Evolutionary conservation across 345 rosid genomes (phyloP), one percentile per base, ranked within the genome.

Genomic region (Populus davidiana): DNA sequence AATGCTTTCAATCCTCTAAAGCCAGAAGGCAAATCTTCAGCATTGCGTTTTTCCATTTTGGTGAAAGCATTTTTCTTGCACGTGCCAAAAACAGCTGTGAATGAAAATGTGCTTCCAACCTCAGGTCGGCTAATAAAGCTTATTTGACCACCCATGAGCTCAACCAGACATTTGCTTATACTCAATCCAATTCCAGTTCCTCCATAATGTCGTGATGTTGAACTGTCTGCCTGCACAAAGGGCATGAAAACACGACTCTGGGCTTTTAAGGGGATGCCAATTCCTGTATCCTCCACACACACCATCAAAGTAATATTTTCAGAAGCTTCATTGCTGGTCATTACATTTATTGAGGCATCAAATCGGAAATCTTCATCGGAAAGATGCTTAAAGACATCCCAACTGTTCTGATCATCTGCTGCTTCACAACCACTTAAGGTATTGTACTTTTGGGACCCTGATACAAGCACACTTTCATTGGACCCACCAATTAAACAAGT

Each of bases 131-230:
- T 96, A 73, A 91, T 79, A 77, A 93, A 96, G 83, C 27, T 85
- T 80, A 96, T 96, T 76, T 85, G 93, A 82, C 99, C 99, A 8
- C 86, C 92, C 99, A 96, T 96, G 77, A 93, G 88, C 86, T 96
- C 97, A 18, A 92, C 97, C 66, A 96, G 88, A 73, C 97, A 96
- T 87, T 92, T 93, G 72, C 94, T 93, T 71, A 96, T 96, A 82
- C 99, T 96, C 86, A 96, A 86, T 67, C 99, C 99, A 82, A 96
- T 96, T 25, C 99, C 99, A 0, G 99, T 96, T 71, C 99, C 99
- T 61, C 99, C 99, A 61, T 88, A 88, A 69, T 85, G 84, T 82
- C 99, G 88, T 41, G 99, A 96, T 54, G 97, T 96, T 33, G 99
- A 96, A 83, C 98, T 93, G 76, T 93, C 99, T 21, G 98, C 99